Percentiles rank a stretch among this genome's conserved stretches.
Evolutionary conservation across 2,329 filamentous ascomycete genomes (phyloP).

Genomic region (Aspergillus neoniger): DNA sequence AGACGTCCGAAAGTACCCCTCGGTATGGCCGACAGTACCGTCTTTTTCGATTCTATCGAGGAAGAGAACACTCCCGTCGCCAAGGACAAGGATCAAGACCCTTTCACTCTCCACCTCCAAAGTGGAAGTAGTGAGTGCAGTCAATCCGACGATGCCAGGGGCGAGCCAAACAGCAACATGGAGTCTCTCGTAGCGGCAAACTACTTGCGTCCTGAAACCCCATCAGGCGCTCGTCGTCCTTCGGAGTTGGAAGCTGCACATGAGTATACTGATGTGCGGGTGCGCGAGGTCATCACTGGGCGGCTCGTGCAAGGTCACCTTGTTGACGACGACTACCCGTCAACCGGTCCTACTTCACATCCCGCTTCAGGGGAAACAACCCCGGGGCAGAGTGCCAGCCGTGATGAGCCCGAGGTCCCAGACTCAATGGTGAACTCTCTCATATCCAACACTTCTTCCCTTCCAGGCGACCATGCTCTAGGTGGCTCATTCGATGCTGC

Average conservation of each 20-base stretch:
- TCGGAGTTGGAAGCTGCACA: slow-evolving; percentile 49
- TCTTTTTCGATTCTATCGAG: slow-evolving; percentile 66
- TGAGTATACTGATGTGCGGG: slow-evolving; percentile 76
- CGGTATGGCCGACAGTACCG: slow-evolving; percentile 76
- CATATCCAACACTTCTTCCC: slow-evolving; percentile 77
- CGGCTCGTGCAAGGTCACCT: slow-evolving; percentile 91
- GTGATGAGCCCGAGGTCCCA: slow-evolving; percentile 60
- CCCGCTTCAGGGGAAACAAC: slow-evolving; percentile 62
- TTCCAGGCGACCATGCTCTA: slow-evolving; percentile 68
- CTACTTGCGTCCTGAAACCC: slow-evolving; percentile 40
- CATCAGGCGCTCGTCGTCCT: slow-evolving; percentile 41
- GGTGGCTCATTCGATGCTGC: slow-evolving; percentile 82
- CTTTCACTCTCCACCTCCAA: slow-evolving; percentile 32
- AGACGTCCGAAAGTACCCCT: slow-evolving; percentile 53
- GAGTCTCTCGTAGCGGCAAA: slow-evolving; percentile 28
- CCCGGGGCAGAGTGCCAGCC: slow-evolving; percentile 49
- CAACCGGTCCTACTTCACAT: slow-evolving; percentile 65
- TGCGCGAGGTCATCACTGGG: slow-evolving; percentile 86
- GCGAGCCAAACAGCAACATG: slow-evolving; percentile 25
- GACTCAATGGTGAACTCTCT: slow-evolving; percentile 83
- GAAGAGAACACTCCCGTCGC: slow-evolving; percentile 34
- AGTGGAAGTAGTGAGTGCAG: slow-evolving; percentile 19
- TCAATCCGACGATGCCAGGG: slow-evolving; percentile 16
- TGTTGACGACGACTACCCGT: slow-evolving; percentile 89
- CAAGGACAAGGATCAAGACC: slow-evolving; percentile 32